A percentile compares a stretch with the other conserved stretches of the same genome.
Evolutionary conservation across 495 filamentous ascomycete genomes (phyloP).

Genomic region (Penicillium cosmopolitanum): DNA sequence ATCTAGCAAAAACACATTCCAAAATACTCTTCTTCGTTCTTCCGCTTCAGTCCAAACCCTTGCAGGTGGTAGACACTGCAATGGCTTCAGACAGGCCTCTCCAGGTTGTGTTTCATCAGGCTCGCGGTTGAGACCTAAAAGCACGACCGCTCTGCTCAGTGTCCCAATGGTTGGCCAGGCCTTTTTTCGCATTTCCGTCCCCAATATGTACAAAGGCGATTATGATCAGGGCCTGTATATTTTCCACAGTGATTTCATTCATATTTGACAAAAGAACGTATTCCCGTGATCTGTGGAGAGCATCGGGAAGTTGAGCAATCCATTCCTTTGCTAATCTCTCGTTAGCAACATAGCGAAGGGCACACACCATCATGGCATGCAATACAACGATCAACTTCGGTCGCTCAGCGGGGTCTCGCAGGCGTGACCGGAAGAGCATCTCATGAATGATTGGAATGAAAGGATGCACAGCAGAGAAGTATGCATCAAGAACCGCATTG

Average conservation of each 20-base stretch:
- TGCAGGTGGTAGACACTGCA: background rate
- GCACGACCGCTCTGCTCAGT: background rate
- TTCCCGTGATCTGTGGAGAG: background rate
- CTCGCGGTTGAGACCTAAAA: background rate
- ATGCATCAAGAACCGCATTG: slow-evolving; percentile 30
- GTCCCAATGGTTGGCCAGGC: slow-evolving; percentile 25
- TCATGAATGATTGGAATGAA: slow-evolving; percentile 44
- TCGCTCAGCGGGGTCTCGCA: slow-evolving; percentile 12
- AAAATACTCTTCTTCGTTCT: slow-evolving; percentile 54
- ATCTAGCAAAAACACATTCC: slow-evolving; percentile 38
- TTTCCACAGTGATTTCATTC: slow-evolving; percentile 39
- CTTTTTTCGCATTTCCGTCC: slow-evolving; percentile 30
- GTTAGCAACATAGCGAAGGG: slow-evolving; percentile 8
- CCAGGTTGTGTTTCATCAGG: background rate
- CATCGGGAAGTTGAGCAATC: background rate
- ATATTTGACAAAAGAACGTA: slow-evolving; percentile 20
- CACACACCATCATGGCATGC: slow-evolving; percentile 12
- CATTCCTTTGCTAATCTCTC: slow-evolving; percentile 1
- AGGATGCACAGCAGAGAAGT: slow-evolving; percentile 37
- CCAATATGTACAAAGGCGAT: slow-evolving; percentile 35
- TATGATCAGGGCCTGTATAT: slow-evolving; percentile 39
- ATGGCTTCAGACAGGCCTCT: background rate
- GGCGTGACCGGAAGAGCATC: slow-evolving; percentile 28
- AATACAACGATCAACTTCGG: slow-evolving; percentile 5
- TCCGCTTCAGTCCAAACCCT: slow-evolving; percentile 51